Evolutionary conservation across 2,329 filamentous ascomycete species (phyloP).

Genomic region (Thermoascus crustaceus): DNA sequence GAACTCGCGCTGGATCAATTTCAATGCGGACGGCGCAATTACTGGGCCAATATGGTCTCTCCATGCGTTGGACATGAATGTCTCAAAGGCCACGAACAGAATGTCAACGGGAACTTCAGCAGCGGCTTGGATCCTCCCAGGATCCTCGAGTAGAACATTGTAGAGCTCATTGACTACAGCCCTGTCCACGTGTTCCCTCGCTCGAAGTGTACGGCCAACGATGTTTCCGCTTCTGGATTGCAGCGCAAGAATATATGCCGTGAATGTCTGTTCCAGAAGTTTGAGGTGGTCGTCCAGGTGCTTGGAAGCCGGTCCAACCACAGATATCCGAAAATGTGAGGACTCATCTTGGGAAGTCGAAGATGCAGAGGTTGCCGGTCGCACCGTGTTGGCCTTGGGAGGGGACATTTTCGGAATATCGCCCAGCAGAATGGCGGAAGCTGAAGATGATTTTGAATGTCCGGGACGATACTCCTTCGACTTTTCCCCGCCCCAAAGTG

Average conservation of each 20-base stretch:
- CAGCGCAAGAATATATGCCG: slow-evolving; percentile 71
- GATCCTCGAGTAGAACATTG: slow-evolving; percentile 76
- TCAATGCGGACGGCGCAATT: slow-evolving; percentile 62
- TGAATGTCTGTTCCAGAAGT: slow-evolving; percentile 75
- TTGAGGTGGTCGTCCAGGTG: slow-evolving; percentile 57
- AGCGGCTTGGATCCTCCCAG: slow-evolving; percentile 66
- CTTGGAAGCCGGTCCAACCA: slow-evolving; percentile 48
- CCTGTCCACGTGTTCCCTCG: slow-evolving; percentile 63
- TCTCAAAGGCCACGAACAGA: slow-evolving; percentile 87
- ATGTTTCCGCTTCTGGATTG: slow-evolving; percentile 83
- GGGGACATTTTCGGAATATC: slow-evolving; percentile 39
- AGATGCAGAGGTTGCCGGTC: slow-evolving; percentile 38
- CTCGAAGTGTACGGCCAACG: slow-evolving; percentile 66
- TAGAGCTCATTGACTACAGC: slow-evolving; percentile 81
- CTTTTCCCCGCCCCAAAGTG: slow-evolving; percentile 58
- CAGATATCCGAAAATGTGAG: slow-evolving; percentile 36
- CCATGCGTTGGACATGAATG: slow-evolving; percentile 84
- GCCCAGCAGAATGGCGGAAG: slow-evolving; percentile 30
- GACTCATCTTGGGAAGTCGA: slow-evolving; percentile 18
- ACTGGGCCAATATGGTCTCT: slow-evolving; percentile 79
- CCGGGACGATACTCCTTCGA: slow-evolving; percentile 26
- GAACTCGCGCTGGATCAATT: slow-evolving; percentile 57
- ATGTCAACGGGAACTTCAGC: slow-evolving; percentile 72
- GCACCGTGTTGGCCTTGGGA: slow-evolving; percentile 27
- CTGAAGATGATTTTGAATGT: too few relatives aligned